A percentile compares a stretch with the other conserved stretches of the same genome.
These are phyloP conservation scores for Aspergillus affinis DNA, from an alignment of 495 filamentous ascomycete genomes.

Conservation along the genomic window DNA sequence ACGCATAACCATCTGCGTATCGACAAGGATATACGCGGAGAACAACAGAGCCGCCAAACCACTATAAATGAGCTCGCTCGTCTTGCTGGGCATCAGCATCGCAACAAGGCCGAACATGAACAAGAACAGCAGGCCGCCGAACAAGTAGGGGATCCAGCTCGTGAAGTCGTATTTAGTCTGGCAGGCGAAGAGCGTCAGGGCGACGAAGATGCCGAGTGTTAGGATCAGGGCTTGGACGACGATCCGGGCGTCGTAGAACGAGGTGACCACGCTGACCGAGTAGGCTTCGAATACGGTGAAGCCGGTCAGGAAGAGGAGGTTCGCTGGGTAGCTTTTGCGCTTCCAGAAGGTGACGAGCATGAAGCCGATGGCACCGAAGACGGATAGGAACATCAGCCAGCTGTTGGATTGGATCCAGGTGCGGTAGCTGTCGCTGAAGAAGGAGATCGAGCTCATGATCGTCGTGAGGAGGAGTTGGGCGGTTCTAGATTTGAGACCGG, in stretches of 20 bases:
- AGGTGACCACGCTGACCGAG: slow-evolving; percentile 85
- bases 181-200: slow-evolving; percentile 90
- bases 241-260: slow-evolving; percentile 76
- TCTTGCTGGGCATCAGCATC: slow-evolving; percentile 79
- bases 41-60: slow-evolving; percentile 82
- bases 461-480: slow-evolving; percentile 86
- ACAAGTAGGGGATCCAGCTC: slow-evolving; percentile 91
- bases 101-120: slow-evolving; percentile 91
- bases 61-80: slow-evolving; percentile 79
- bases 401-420: slow-evolving; percentile 81
- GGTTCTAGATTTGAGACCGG: slow-evolving; percentile 49
- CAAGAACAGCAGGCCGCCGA: slow-evolving; percentile 83
- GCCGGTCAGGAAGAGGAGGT: slow-evolving; percentile 85
- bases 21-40: slow-evolving; percentile 89
- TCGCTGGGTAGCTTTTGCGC: slow-evolving; percentile 92
- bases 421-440: slow-evolving; percentile 79
- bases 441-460: slow-evolving; percentile 75
- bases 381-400: slow-evolving; percentile 81
- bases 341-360: slow-evolving; percentile 96
- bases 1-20: slow-evolving; percentile 92
- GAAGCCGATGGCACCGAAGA: slow-evolving; percentile 77
- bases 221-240: slow-evolving; percentile 89
- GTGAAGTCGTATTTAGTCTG: slow-evolving; percentile 99
- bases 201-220: slow-evolving; percentile 90
- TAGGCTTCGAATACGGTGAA: slow-evolving; percentile 96